These are phyloP conservation scores for Alternaria metachromatica DNA, from an alignment of 2,329 filamentous ascomycete species.

Conservation along the genomic window DNA sequence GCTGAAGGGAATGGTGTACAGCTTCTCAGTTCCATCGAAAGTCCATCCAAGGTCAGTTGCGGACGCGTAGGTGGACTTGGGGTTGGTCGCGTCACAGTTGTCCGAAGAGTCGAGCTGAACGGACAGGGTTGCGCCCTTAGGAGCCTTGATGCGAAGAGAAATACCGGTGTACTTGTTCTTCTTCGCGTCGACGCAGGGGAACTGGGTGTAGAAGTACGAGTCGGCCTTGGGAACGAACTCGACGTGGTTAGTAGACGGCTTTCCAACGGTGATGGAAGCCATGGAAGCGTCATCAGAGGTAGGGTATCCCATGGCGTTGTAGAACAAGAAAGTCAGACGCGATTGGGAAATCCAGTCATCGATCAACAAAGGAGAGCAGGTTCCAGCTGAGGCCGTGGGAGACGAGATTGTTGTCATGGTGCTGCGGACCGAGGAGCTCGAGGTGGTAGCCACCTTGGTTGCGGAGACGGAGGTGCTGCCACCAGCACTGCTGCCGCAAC, in stretches of 20 bases:
- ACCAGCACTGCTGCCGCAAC: slow-evolving; percentile 43
- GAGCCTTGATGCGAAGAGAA: slow-evolving; percentile 62
- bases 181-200: slow-evolving; percentile 61
- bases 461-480: slow-evolving; percentile 4
- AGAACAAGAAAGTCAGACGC: slow-evolving; percentile 65
- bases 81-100: slow-evolving; percentile 52
- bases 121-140: slow-evolving; percentile 58
- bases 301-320: slow-evolving; percentile 64
- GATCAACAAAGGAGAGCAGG: slow-evolving; percentile 57
- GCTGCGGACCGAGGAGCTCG: neutral
- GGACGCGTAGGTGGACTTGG: slow-evolving; percentile 49
- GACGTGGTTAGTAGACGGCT: slow-evolving; percentile 54
- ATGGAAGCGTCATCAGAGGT: slow-evolving; percentile 65
- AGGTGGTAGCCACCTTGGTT: neutral
- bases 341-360: slow-evolving; percentile 70
- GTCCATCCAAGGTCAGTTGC: slow-evolving; percentile 63
- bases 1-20: slow-evolving; percentile 65
- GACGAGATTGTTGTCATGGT: slow-evolving; percentile 7
- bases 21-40: slow-evolving; percentile 65
- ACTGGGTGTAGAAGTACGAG: slow-evolving; percentile 66
- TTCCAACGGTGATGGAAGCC: slow-evolving; percentile 62
- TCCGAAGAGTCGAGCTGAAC: slow-evolving; percentile 60
- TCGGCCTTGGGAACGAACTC: slow-evolving; percentile 58
- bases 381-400: slow-evolving; percentile 29
- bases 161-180: slow-evolving; percentile 62